phyloP scores from a whole-genome alignment of 2,329 filamentous ascomycete species.

The Elsinoe perseae region DNA sequence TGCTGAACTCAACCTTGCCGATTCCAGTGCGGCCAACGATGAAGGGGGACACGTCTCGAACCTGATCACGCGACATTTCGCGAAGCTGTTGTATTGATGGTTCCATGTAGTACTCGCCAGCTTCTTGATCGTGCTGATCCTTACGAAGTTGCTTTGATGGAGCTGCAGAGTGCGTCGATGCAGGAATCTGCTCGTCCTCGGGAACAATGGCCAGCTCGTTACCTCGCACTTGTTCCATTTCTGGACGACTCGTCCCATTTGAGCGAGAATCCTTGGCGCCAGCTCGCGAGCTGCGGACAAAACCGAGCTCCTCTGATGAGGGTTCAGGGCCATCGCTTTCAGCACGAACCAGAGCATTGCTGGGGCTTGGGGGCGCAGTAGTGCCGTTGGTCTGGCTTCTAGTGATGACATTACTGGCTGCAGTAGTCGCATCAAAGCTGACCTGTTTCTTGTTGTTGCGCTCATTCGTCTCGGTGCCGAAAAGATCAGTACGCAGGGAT shows the following conservation, averaged over 20 bases:
- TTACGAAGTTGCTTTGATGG: constrained; percentile 16
- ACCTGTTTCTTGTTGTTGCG: constrained; percentile 64
- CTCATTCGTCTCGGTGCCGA: constrained; percentile 38
- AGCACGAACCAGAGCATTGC: constrained; percentile 46
- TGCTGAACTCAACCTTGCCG: constrained; percentile 73
- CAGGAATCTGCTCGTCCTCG: constrained; percentile 50
- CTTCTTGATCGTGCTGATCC: constrained; percentile 41
- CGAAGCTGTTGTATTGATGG: constrained; percentile 68
- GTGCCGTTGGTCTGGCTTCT: constrained; percentile 32
- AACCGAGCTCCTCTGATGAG: constrained; percentile 52
- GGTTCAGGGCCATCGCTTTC: constrained; percentile 44
- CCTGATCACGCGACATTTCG: constrained; percentile 71
- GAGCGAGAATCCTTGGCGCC: constrained; percentile 29
- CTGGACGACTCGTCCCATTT: constrained; percentile 41
- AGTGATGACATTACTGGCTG: constrained; percentile 18
- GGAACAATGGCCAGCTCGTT: constrained; percentile 73
- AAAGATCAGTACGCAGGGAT: constrained; percentile 64
- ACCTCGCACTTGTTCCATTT: constrained; percentile 60
- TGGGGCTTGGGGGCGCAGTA: constrained; percentile 32
- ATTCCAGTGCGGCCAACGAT: constrained; percentile 74
- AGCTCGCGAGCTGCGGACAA: constrained; percentile 45
- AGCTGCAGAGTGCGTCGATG: constrained; percentile 17
- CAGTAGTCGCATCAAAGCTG: constrained; percentile 67
- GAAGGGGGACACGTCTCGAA: constrained; percentile 65
- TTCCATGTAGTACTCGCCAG: constrained; percentile 80